Base-by-base conservation (phyloP, 2,329 filamentous ascomycete genomes). In the Phaeoacremonium minimum region DNA sequence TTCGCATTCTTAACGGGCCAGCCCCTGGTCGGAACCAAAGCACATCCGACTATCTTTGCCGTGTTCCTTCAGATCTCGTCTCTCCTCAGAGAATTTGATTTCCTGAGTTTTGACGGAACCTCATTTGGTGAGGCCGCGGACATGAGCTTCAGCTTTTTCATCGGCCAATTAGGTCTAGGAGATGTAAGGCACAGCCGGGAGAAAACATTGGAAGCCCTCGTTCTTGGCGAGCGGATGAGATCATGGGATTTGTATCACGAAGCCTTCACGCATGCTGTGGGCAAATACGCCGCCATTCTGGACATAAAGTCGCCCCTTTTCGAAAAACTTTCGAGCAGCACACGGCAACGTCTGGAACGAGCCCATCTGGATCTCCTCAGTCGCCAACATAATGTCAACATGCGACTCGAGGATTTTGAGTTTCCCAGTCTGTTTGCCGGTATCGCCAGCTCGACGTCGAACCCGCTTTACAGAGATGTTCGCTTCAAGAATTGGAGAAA, bases 341-440 rank as follows among this genome's bases (percentile, higher is more conserved):
- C 90, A 0, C 77, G 80, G 31, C 85, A 87, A 48, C 79, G 86
- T n/a, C 68, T 97, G 7, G 87, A 93, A 52, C 79, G 87, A 42
- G 85, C 89, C 2, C 80, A 85, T 33, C 73, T 95, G 48, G 89
- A 95, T 50, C 70, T 97, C 4, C 72, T 84, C 20, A 81, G 78
- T 42, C 79, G 88, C 15, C 75, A 87, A 41, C 74, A 80, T 43
- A 81, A 74, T 36, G 77, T 89, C 46, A 83, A 86, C 45, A 65
- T 69, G 19, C 83, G 86, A 30, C 67, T 97, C n/a, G 80, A 86
- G 40, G 80, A 88, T 43, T 97, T 97, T 48, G 87, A 96, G 19
- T 96, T 95, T 49, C 89, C 90, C 0, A 85, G 87, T 1, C 67
- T 97, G 5, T 97, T 95, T 55, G 79, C 88, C 0, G 93, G 93